Conservation (phyloP, 108 stramenopile species). For the Fragilariopsis cylindrus region DNA sequence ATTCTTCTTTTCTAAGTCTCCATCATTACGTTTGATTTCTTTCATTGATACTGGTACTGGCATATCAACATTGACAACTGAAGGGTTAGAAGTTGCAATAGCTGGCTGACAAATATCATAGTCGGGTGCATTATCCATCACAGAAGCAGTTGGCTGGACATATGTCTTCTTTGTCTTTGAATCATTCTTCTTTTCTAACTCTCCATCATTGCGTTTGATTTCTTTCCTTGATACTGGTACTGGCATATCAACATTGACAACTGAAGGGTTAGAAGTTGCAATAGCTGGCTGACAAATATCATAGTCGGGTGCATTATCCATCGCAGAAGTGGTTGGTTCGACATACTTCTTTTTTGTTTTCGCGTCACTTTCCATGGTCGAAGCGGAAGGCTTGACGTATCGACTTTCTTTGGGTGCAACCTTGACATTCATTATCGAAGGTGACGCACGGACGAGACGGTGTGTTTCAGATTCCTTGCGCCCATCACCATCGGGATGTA, state of each 20-base stretch:
- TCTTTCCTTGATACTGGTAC: background rate
- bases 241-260: background rate
- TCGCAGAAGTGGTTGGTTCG: conserved; percentile 3
- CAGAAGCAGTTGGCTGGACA: conserved; percentile 4
- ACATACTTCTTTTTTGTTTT: conserved; percentile 3
- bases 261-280: background rate
- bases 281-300: conserved; percentile 2
- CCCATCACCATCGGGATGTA: conserved; percentile 7
- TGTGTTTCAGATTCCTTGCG: background rate
- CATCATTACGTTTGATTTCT: background rate
- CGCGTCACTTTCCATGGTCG: background rate
- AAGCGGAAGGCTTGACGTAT: conserved; percentile 12
- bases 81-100: background rate
- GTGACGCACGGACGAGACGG: conserved; percentile 12
- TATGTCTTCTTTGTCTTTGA: conserved; percentile 3
- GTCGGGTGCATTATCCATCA: conserved; percentile 10
- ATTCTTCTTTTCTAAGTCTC: background rate
- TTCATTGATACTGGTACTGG: background rate
- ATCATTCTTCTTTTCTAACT: background rate
- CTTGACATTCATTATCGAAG: background rate
- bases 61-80: conserved; percentile 9
- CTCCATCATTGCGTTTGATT: background rate
- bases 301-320: conserved; percentile 9
- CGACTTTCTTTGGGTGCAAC: background rate
- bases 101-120: background rate